A percentile compares a stretch with the other conserved stretches of the same genome.
phyloP scores from a whole-genome alignment of 805 yeast species.

The Metschnikowia dekortorum region DNA sequence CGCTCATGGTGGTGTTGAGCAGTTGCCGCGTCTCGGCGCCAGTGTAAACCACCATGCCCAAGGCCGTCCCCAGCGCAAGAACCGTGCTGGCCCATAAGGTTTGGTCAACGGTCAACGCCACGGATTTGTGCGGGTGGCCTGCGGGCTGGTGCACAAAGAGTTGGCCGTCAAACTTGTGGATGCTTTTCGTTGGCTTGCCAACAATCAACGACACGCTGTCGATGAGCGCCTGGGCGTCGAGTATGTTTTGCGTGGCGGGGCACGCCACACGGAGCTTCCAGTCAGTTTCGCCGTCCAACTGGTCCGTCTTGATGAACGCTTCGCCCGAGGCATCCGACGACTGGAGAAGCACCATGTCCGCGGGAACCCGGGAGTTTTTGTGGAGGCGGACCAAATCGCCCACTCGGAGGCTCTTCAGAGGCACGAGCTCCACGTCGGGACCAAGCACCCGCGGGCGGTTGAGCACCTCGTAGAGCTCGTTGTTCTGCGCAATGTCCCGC shows the following conservation, averaged over 20 bases:
- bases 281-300: slow-evolving; percentile 97
- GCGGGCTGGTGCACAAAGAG: slow-evolving; percentile 47
- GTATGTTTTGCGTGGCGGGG: slow-evolving; percentile 58
- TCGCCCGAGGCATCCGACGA: slow-evolving; percentile 71
- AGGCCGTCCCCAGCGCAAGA: slow-evolving; percentile 86
- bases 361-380: slow-evolving; percentile 87
- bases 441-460: slow-evolving; percentile 22
- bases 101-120: slow-evolving; percentile 78
- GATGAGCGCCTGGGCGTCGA: slow-evolving; percentile 45
- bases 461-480: slow-evolving; percentile 73
- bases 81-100: slow-evolving; percentile 99
- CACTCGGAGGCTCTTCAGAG: slow-evolving; percentile 64
- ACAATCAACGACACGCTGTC: slow-evolving; percentile 55
- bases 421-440: slow-evolving; percentile 24
- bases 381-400: slow-evolving; percentile 80
- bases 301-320: slow-evolving; percentile 93
- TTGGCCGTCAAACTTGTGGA: slow-evolving; percentile 77
- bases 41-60: slow-evolving; percentile 85
- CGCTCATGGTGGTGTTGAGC: slow-evolving; percentile 83
- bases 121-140: slow-evolving; percentile 29
- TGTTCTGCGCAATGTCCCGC: slow-evolving; percentile 85
- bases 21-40: slow-evolving; percentile 94
- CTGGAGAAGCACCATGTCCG: slow-evolving; percentile 82
- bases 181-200: slow-evolving; percentile 78
- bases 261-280: slow-evolving; percentile 90